A percentile compares a stretch with the other conserved stretches of the same genome.
Conservation (phyloP, 1,139 yeast genomes). For the Sugiyamaella grinbergsii region DNA sequence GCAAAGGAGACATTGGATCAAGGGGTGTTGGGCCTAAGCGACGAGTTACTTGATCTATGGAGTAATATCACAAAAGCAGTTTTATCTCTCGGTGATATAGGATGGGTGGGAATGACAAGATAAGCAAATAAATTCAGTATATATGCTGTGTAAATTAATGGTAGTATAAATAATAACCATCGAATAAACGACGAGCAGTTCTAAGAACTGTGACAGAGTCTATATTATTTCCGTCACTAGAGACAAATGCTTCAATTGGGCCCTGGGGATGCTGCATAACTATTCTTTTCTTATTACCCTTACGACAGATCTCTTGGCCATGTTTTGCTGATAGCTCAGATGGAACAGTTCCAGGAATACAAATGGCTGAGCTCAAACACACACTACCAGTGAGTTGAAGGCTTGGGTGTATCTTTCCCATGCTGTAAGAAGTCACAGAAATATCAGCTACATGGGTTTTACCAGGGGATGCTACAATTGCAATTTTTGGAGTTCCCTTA, state of each 20-base stretch:
- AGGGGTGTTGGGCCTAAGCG: constrained; percentile 5
- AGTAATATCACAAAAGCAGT: not conserved
- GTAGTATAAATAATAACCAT: constrained; percentile 15
- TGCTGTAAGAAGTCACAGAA: constrained; percentile 17
- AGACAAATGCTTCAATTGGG: constrained; percentile 8
- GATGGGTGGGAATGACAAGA: constrained; percentile 13
- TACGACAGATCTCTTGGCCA: not conserved
- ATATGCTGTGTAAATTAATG: not conserved
- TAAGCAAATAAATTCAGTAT: not conserved
- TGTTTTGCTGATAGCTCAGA: not conserved
- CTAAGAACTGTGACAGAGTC: constrained; percentile 13
- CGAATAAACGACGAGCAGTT: constrained; percentile 20
- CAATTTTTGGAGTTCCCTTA: constrained; percentile 20
- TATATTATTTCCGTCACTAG: not conserved
- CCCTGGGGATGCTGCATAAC: constrained; percentile 16
- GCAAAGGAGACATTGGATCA: not conserved
- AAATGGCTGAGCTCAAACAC: constrained; percentile 9
- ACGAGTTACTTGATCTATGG: constrained; percentile 9
- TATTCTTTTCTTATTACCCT: not conserved
- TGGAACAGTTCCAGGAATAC: constrained; percentile 14
- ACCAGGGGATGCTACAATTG: constrained; percentile 2
- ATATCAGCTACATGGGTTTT: constrained; percentile 2
- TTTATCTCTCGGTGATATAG: constrained; percentile 5
- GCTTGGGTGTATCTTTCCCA: constrained; percentile 18
- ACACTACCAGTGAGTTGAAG: constrained; percentile 18